Evolutionary conservation across 495 filamentous ascomycete genomes (phyloP), one percentile per base, ranked within the genome.

Genomic region (Hypomontagnella monticulosa): DNA sequence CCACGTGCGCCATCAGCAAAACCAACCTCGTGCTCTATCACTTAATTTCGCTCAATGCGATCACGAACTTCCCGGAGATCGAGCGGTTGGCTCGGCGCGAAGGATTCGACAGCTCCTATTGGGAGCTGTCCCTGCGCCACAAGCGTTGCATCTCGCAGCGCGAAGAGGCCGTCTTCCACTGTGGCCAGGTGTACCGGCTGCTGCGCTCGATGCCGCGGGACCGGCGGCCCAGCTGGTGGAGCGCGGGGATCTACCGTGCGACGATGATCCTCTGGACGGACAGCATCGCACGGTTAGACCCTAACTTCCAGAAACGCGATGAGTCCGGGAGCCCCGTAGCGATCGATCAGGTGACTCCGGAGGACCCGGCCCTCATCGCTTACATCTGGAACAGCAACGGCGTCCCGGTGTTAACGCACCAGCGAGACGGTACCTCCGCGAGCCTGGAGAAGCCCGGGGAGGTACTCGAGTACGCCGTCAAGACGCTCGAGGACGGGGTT

Each of bases 1-100:
- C 78, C 0, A 53, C 47, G 11, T 81, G 78, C 49, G 70, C 77
- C 7, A 66, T 78, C 23, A 83, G 72, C 18, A 76, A 71, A 49
- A 83, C 83, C 51, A 88, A 84, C 68, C 70, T 89, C n/a, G 80
- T 85, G 9, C 81, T 90, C 63, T 88, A 84, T 72, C 87, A 90
- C 61, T 78, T 90, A 27, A 83, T 89, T 57, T 83, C 78, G 27
- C 78, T 90, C 34, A 88, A 88, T 66, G 79, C 81, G 9, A 75
- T 85, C 4, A 82, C 83, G 23, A 83, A 83, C 71, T 86, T 89
- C 63, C 75, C 80, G 5, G 82, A 84, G 57, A 84, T 88, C 34
- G 87, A 90, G 72, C 75, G 80, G 0, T 67, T 88, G 2, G 85
- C 86, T 3, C 79, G 86, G 15, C 73, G 78, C 23, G 84, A 87